A percentile compares a stretch with the other conserved stretches of the same genome.
Evolutionary conservation across 2,329 filamentous ascomycete genomes (phyloP).

Genomic region (Pseudovirgaria hyperparasitica): DNA sequence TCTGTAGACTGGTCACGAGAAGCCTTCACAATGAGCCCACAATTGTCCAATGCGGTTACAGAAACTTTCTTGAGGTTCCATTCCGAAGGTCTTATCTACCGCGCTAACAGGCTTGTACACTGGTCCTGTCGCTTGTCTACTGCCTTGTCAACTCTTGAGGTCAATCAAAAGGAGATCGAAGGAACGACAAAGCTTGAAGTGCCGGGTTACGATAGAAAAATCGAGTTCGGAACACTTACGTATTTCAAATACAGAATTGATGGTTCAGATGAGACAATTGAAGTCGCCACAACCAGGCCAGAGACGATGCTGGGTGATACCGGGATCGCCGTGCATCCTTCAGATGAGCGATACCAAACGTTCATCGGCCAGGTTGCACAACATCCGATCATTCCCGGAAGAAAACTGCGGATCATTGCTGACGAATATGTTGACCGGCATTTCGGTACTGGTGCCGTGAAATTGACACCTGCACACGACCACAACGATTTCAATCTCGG

Average conservation of each 20-base stretch:
- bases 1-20: too few species aligned
- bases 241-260: conserved; percentile 1
- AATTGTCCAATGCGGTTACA: too few species aligned
- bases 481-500: conserved; percentile 80
- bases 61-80: too few species aligned
- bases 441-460: conserved; percentile 87
- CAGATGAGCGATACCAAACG: conserved; percentile 70
- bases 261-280: not conserved
- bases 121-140: too few species aligned
- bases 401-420: conserved; percentile 66
- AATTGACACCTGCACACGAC: conserved; percentile 86
- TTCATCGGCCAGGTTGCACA: conserved; percentile 68
- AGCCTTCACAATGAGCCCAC: too few species aligned
- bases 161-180: not conserved
- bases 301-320: conserved; percentile 89
- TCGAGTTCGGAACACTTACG: conserved; percentile 1
- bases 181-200: not conserved
- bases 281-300: conserved; percentile 1
- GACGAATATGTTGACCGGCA: conserved; percentile 78
- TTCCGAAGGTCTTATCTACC: too few species aligned
- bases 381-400: conserved; percentile 73
- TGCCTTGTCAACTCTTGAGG: too few species aligned
- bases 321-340: conserved; percentile 82
- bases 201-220: conserved; percentile 1
- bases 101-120: too few species aligned